Conservation (phyloP, 805 yeast species). For the Ogataea dorogensis region DNA sequence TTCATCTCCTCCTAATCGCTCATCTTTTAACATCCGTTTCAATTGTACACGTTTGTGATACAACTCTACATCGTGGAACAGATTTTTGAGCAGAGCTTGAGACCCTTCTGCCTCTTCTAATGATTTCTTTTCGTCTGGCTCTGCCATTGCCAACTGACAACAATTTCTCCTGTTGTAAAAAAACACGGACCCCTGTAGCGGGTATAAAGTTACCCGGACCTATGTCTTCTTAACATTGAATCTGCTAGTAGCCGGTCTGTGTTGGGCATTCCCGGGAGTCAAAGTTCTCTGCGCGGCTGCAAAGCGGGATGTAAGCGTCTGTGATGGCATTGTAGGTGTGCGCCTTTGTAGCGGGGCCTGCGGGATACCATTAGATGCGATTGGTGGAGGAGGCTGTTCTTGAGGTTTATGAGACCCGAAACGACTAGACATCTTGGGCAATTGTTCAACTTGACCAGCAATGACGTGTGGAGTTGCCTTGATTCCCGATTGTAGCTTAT, state of each 20-base stretch:
- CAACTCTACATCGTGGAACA: slow-evolving; percentile 30
- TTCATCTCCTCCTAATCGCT: slow-evolving; percentile 9
- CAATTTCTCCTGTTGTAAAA: slow-evolving; percentile 11
- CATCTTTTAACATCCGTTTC: slow-evolving; percentile 22
- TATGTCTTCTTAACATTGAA: slow-evolving; percentile 12
- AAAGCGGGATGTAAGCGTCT: slow-evolving; percentile 16
- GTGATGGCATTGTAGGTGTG: slow-evolving; percentile 4
- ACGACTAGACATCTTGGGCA: slow-evolving; percentile 15
- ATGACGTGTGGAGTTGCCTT: slow-evolving; percentile 12
- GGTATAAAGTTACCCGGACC: slow-evolving; percentile 12
- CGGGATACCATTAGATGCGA: slow-evolving; percentile 5
- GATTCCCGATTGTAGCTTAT: slow-evolving; percentile 15
- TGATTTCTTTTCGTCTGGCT: slow-evolving; percentile 10
- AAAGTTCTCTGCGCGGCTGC: slow-evolving; percentile 4
- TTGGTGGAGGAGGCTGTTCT: slow-evolving; percentile 3
- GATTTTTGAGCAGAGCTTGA: slow-evolving; percentile 21
- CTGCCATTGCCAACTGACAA: slow-evolving; percentile 7
- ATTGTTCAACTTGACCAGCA: slow-evolving; percentile 18
- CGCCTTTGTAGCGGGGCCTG: slow-evolving; percentile 15
- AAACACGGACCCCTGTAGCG: slow-evolving; percentile 9
- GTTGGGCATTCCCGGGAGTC: slow-evolving; percentile 1
- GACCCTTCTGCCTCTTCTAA: slow-evolving; percentile 5
- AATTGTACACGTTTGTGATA: slow-evolving; percentile 32
- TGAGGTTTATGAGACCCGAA: slow-evolving; percentile 11
- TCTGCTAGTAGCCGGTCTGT: slow-evolving; percentile 8